These are phyloP conservation scores for Cystofilobasidium ferigula DNA, from an alignment of 768 basidiomycete genomes.

Conservation along the genomic window DNA sequence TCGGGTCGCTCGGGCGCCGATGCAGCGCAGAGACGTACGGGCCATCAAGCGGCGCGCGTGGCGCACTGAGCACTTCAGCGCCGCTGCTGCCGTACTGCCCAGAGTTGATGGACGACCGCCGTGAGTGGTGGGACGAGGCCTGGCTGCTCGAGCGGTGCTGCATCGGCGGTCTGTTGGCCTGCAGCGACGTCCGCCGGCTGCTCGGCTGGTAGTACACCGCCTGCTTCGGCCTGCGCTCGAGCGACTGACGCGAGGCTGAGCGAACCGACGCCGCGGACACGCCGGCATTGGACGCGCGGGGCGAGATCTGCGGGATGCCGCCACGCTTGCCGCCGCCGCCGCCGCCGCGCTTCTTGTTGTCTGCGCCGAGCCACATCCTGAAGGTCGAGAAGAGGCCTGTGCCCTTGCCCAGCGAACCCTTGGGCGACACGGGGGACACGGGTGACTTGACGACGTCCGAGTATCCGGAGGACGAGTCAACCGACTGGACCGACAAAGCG, in stretches of 20 bases:
- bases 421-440: constrained; percentile 40
- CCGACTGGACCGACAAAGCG: not conserved
- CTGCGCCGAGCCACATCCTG: constrained; percentile 85
- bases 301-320: not conserved
- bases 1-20: constrained; percentile 46
- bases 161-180: constrained; percentile 15
- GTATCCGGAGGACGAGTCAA: constrained; percentile 42
- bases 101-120: constrained; percentile 48
- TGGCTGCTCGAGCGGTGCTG: constrained; percentile 67
- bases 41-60: constrained; percentile 30
- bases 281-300: constrained; percentile 16
- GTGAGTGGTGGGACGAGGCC: constrained; percentile 49
- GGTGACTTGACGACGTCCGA: constrained; percentile 48
- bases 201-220: constrained; percentile 27
- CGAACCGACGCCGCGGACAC: constrained; percentile 29
- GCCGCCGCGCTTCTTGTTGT: constrained; percentile 45
- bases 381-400: constrained; percentile 76
- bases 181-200: constrained; percentile 21
- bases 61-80: constrained; percentile 46
- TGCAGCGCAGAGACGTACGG: constrained; percentile 41
- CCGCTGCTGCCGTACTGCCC: not conserved
- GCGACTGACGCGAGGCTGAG: constrained; percentile 30
- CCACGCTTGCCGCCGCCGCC: constrained; percentile 11
- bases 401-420: constrained; percentile 46
- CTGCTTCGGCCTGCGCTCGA: constrained; percentile 5